Base-by-base conservation (phyloP, 495 filamentous ascomycete species). In the Penicillium dipodomyicola region DNA sequence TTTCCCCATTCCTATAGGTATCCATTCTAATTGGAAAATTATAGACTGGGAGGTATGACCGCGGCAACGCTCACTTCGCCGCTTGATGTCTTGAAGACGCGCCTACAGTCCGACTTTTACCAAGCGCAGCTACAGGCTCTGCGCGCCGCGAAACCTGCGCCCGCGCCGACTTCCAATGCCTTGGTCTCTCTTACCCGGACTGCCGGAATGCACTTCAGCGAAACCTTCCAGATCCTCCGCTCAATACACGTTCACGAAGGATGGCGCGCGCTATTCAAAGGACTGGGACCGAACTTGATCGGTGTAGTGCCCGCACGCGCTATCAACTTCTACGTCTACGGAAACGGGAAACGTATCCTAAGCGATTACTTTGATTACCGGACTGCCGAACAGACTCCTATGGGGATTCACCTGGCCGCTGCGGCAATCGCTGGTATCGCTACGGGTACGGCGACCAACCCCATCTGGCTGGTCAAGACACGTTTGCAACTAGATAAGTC, bases 51-150 rank as follows among this genome's bases (percentile, higher is more conserved):
- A 58, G 92, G 92, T 55, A 92, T 96, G 88, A 90, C 89, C 17
- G 82, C 91, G 12, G 87, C 91, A 5, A 84, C 87, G n/a, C 73
- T 96, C 10, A 96, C 91, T 0, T 89, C 88, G 4, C 91, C 91
- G 6, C 84, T 96, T 45, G 91, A 96, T 66, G 92, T 96, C 27
- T 80, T 96, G 9, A 94, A 94, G 72, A 96, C 92, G 4, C 82
- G 91, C 8, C 80, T 96, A 4, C 91, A 96, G 69, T 92, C 89
- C 62, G 89, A 94, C 62, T 95, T 92, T 68, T 96, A 96, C 76
- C 89, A 93, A 63, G 73, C 82, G 2, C 89, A 84, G 56, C 76
- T 84, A 17, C 65, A 71, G 42, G 67, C 77, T 10, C 61, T 68
- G 2, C 77, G 82, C n/a, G 60, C 75, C 17, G 67, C 73, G 15